Conservation (phyloP, 345 rosid genomes). For the Atalantia buxifolia region DNA sequence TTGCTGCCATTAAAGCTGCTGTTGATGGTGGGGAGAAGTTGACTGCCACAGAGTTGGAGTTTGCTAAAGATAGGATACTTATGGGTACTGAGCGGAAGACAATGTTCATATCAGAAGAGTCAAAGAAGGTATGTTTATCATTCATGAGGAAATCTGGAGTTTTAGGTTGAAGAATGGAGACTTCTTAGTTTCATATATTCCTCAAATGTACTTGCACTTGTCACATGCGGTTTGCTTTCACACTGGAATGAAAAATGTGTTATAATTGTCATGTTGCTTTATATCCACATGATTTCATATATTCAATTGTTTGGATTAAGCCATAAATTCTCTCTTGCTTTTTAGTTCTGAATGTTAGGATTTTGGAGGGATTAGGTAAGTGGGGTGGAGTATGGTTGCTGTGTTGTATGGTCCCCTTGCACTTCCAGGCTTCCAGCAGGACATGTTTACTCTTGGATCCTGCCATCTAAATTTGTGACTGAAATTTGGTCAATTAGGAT, state of each 20-base stretch:
- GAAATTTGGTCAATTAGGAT: not conserved
- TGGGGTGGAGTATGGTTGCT: not conserved
- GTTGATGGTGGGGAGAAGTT: slow-evolving; percentile 91
- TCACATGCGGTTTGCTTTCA: not conserved
- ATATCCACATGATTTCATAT: not conserved
- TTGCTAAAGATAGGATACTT: slow-evolving; percentile 87
- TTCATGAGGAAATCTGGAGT: not conserved
- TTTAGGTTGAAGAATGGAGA: not conserved
- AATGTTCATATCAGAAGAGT: slow-evolving; percentile 93
- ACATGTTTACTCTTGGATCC: not conserved
- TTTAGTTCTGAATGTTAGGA: not conserved
- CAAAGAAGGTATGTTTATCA: slow-evolving; percentile 69
- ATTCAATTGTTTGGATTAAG: not conserved
- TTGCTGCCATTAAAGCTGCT: slow-evolving; percentile 99
- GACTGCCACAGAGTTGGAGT: slow-evolving; percentile 71
- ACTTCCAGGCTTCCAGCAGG: not conserved
- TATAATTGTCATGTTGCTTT: not conserved
- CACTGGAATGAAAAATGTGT: not conserved
- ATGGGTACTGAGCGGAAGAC: slow-evolving; percentile 99
- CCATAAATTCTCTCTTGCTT: not conserved
- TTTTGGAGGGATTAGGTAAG: not conserved
- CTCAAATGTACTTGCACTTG: not conserved
- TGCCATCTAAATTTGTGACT: not conserved
- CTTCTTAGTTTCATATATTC: not conserved
- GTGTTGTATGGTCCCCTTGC: not conserved